These are phyloP conservation scores for Lentinula lateritia DNA, from an alignment of 768 basidiomycete genomes.

Conservation along the genomic window DNA sequence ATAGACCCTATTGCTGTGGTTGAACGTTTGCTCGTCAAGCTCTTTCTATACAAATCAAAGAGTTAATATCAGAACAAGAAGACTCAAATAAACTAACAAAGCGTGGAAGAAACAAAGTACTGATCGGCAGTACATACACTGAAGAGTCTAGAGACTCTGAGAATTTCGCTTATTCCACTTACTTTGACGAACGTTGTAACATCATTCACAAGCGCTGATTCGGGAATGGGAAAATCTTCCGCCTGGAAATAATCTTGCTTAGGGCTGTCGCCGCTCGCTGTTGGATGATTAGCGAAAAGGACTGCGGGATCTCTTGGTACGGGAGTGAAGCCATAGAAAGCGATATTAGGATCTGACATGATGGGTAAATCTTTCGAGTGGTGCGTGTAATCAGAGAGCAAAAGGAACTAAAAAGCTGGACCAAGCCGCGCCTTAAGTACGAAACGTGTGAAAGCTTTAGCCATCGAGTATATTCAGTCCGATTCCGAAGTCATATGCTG, in stretches of 20 bases:
- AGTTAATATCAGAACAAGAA: background rate
- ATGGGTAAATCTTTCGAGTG: background rate
- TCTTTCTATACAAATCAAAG: slow-evolving; percentile 24
- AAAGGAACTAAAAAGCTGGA: background rate
- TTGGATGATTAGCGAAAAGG: slow-evolving; percentile 40
- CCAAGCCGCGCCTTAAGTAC: background rate
- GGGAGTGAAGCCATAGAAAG: slow-evolving; percentile 42
- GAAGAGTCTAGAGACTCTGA: background rate
- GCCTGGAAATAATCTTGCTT: slow-evolving; percentile 35
- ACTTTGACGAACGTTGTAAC: slow-evolving; percentile 36
- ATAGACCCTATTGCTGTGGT: slow-evolving; percentile 45
- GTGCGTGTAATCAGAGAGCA: background rate
- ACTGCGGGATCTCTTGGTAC: slow-evolving; percentile 43
- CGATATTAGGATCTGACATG: slow-evolving; percentile 13
- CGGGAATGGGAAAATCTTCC: slow-evolving; percentile 36
- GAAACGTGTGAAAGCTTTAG: too few species aligned
- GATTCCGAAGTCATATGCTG: too few species aligned
- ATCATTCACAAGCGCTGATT: slow-evolving; percentile 30
- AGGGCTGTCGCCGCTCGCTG: slow-evolving; percentile 33
- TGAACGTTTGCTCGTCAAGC: slow-evolving; percentile 39
- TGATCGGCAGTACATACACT: background rate
- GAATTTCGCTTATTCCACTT: slow-evolving; percentile 1
- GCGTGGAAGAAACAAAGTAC: background rate
- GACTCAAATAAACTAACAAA: background rate
- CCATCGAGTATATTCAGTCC: too few species aligned